Base-by-base conservation (phyloP, 2,329 filamentous ascomycete species). In the Apiospora sp. region DNA sequence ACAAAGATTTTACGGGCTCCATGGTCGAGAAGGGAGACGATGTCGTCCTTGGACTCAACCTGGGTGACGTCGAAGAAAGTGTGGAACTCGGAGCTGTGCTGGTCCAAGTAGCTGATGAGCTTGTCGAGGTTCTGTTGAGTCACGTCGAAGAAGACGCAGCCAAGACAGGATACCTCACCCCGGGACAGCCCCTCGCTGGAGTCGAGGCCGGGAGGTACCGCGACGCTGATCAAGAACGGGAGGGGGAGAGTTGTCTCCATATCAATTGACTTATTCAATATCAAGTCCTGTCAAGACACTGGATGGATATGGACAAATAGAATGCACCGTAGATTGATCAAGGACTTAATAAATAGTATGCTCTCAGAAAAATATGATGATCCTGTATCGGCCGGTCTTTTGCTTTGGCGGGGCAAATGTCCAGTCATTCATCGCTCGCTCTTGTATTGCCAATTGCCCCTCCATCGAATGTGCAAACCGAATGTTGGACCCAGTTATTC, bases 1-100 rank as follows among this genome's bases (percentile, higher is more conserved):
- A 98, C 93, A 81, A 98, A 96, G 74, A 96, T 92, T 81, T 92
- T 96, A 70, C 91, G 90, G 8, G 95, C 94, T 73, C 96, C 96
- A 75, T 91, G 90, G 81, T 99, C 94, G 72, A 99, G 90, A 48
- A 98, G 87, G 67, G 93, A 89, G 71, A 96, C 84, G 48, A 98
- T 86, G 75, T 97, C 93, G 76, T 95, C 92, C 71, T 86, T 85
- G 14, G 91, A 91, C 44, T 89, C 82, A 51, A 98, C 87, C 30
- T 84, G 84, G 5, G 93, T 92, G 69, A 92, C 94, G 78, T 98
- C 94, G 76, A 98, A 89, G 81, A 93, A 95, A 75, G 93, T 89
- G 76, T 88, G 85, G 75, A 89, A 87, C 46, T 87, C 86, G 72
- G 85, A 82, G 74, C 84, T 86, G 77, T 88, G 85, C 72, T 84